Conservation (phyloP, 768 basidiomycete genomes). For the Cantharellus anzutake region DNA sequence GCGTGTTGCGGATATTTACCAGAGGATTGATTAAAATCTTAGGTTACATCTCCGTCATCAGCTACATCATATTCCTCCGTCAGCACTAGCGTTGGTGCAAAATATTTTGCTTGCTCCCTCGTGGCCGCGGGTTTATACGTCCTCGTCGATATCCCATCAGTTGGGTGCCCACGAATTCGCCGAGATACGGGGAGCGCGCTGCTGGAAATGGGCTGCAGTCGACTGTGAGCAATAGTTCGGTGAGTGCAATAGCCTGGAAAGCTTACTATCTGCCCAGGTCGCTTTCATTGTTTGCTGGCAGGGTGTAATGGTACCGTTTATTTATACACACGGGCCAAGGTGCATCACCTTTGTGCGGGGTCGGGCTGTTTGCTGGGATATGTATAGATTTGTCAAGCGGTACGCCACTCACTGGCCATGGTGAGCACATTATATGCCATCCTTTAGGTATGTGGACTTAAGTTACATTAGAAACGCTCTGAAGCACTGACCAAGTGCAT, state of each 20-base stretch:
- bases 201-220: conserved; percentile 1
- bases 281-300: neutral
- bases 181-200: conserved; percentile 2
- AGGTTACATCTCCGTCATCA: conserved; percentile 1
- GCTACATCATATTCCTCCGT: conserved; percentile 8
- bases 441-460: neutral
- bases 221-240: conserved; percentile 1
- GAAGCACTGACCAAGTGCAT: neutral
- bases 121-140: conserved; percentile 2
- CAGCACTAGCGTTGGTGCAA: conserved; percentile 1
- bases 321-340: conserved; percentile 2
- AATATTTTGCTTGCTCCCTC: conserved; percentile 4
- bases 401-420: neutral
- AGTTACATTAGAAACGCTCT: neutral
- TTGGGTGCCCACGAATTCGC: conserved; percentile 1
- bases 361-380: neutral
- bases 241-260: neutral
- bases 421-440: neutral
- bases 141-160: neutral
- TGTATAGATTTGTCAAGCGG: neutral
- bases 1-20: neutral
- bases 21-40: neutral
- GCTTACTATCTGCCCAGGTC: neutral
- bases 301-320: conserved; percentile 5
- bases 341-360: neutral